phyloP scores from a whole-genome alignment of 1,139 yeast species.

The Diutina sp. region DNA sequence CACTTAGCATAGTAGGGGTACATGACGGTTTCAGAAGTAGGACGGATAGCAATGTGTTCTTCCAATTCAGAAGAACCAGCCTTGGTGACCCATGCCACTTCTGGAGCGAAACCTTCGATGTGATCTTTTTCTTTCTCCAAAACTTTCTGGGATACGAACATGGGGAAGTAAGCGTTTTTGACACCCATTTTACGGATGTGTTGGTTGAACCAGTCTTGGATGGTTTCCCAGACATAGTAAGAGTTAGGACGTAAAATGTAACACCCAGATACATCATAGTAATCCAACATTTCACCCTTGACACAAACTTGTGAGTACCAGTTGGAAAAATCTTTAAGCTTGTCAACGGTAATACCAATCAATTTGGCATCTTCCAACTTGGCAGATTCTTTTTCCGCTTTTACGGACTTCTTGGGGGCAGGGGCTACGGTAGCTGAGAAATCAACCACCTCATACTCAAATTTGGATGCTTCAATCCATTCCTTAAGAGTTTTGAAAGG shows the following conservation, averaged over 20 bases:
- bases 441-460: slow-evolving; percentile 45
- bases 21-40: slow-evolving; percentile 99
- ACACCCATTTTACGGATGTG: slow-evolving; percentile 83
- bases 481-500: slow-evolving; percentile 38
- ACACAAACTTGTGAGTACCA: slow-evolving; percentile 96
- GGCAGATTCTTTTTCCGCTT: slow-evolving; percentile 31
- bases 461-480: slow-evolving; percentile 44
- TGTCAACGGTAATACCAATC: slow-evolving; percentile 93
- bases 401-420: slow-evolving; percentile 14
- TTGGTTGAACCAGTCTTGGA: slow-evolving; percentile 76
- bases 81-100: slow-evolving; percentile 98
- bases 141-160: slow-evolving; percentile 90
- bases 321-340: slow-evolving; percentile 80
- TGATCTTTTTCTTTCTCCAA: slow-evolving; percentile 97
- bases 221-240: slow-evolving; percentile 87
- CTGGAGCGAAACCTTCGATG: slow-evolving; percentile 98
- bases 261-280: slow-evolving; percentile 98
- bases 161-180: slow-evolving; percentile 92
- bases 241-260: slow-evolving; percentile 96
- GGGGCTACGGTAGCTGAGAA: slow-evolving; percentile 29
- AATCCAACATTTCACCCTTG: slow-evolving; percentile 96
- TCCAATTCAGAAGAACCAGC: slow-evolving; percentile 93
- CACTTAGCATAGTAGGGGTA: slow-evolving; percentile 98
- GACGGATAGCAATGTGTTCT: slow-evolving; percentile 98
- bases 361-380: slow-evolving; percentile 79